Base-by-base conservation (phyloP, 2,329 filamentous ascomycete species). In the Neonectria hederae region DNA sequence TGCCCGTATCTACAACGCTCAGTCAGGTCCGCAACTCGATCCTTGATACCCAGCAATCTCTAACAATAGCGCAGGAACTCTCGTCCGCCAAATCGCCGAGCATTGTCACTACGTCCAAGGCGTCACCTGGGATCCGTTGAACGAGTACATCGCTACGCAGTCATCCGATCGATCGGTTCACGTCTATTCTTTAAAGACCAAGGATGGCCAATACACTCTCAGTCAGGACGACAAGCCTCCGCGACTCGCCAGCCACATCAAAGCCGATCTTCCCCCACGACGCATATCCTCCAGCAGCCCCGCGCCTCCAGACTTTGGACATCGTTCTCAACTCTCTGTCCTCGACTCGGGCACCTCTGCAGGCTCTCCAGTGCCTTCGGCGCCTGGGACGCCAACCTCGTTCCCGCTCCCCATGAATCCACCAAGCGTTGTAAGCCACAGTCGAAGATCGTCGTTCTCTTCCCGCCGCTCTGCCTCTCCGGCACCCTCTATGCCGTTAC, bases 31-130 rank as follows among this genome's bases (percentile, higher is more conserved):
- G 86, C 71, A 66, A 53, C n/a, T 17, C 61, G 43, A 57, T 43
- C 51, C 38, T 19, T 14, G 5, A 54, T 19, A 32, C 43, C 21
- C 35, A 48, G 59, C 53, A 30, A 32, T 8, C 22, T 59, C 62
- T 68, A 55, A 66, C 54, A 8, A 53, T 42, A 26, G 9, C 46
- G 56, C 49, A 84, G 86, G 86, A 63, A 83, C 84, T 32, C 78
- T 94, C 69, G 91, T 97, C 63, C 91, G 95, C 65, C 95, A 97
- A 78, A 97, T 98, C 69, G 95, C 95, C 56, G 95, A 98, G 78
- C 95, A 98, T 80, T 97, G 93, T 74, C 96, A 99, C 79, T 99
- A 97, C 78, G 96, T 99, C 19, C 96, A 99, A 81, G 96, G 96
- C 52, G 97, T 99, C 8, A 92, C 96, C 5, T 99, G 96, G 97